A percentile compares a stretch with the other conserved stretches of the same genome.
These are phyloP conservation scores for Neophaeococcomyces aloes DNA, from an alignment of 2,329 filamentous ascomycete species.

Conservation along the genomic window DNA sequence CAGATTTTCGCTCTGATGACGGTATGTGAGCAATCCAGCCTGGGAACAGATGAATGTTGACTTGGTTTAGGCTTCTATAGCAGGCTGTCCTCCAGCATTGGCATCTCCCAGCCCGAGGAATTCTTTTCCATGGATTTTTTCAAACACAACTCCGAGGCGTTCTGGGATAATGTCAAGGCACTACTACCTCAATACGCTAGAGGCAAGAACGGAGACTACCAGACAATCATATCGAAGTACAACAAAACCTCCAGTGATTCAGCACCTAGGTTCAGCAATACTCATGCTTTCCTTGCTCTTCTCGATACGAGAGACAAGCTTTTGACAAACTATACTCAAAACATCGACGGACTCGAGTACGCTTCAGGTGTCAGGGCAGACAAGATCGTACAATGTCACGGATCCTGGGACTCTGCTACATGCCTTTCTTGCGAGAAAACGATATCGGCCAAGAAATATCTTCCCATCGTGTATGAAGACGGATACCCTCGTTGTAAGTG, in stretches of 20 bases:
- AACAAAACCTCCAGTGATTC: slow-evolving; percentile 25
- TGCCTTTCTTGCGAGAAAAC: slow-evolving; percentile 72
- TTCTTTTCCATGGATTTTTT: slow-evolving; percentile 90
- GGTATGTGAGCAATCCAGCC: slow-evolving; percentile 34
- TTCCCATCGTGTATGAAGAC: slow-evolving; percentile 64
- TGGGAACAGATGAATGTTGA: slow-evolving; percentile 7
- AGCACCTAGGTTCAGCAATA: slow-evolving; percentile 67
- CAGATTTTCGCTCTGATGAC: slow-evolving; percentile 88
- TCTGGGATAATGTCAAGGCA: slow-evolving; percentile 47
- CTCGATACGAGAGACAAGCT: slow-evolving; percentile 81
- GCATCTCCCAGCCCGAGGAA: slow-evolving; percentile 75
- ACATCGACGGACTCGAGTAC: slow-evolving; percentile 92
- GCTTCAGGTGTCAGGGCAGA: slow-evolving; percentile 70
- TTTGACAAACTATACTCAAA: slow-evolving; percentile 95
- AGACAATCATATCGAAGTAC: slow-evolving; percentile 4
- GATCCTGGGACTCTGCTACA: slow-evolving; percentile 84
- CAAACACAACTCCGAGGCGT: slow-evolving; percentile 72
- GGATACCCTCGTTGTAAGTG: slow-evolving; percentile 60
- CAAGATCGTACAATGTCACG: slow-evolving; percentile 91
- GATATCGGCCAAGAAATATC: slow-evolving; percentile 66
- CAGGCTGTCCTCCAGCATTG: slow-evolving; percentile 49
- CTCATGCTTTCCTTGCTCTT: slow-evolving; percentile 84
- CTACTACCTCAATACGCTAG: slow-evolving; percentile 38
- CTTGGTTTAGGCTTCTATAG: slow-evolving; percentile 30
- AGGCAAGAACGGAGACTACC: slow-evolving; percentile 28